These are phyloP conservation scores for Lenzites betulinus DNA, from an alignment of 768 basidiomycete genomes.

Conservation along the genomic window DNA sequence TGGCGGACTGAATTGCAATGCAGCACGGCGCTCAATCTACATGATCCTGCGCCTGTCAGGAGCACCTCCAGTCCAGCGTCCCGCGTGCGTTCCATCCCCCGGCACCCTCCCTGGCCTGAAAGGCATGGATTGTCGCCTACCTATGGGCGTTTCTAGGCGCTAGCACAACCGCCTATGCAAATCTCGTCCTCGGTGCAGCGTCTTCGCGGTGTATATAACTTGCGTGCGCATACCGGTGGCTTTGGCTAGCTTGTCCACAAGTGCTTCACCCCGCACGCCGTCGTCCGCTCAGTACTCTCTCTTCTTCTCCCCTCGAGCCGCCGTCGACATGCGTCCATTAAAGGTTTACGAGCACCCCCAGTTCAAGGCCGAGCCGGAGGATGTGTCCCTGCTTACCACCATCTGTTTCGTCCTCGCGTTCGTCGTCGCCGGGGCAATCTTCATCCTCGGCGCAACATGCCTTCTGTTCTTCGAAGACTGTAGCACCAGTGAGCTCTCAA, in stretches of 20 bases:
- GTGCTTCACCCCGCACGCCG: neutral
- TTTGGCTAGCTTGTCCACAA: neutral
- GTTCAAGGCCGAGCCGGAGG: slow-evolving; percentile 21
- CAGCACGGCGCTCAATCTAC: neutral
- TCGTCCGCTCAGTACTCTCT: neutral
- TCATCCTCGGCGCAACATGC: slow-evolving; percentile 27
- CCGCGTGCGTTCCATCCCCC: slow-evolving; percentile 1
- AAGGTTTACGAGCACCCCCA: slow-evolving; percentile 29
- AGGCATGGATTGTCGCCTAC: neutral
- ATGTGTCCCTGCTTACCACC: slow-evolving; percentile 30
- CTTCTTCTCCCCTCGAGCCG: neutral
- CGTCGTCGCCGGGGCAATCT: slow-evolving; percentile 24
- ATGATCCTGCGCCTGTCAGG: slow-evolving; percentile 3
- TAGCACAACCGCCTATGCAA: neutral
- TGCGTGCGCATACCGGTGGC: neutral
- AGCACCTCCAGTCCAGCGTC: neutral
- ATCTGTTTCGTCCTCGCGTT: slow-evolving; percentile 29
- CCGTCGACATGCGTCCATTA: slow-evolving; percentile 18
- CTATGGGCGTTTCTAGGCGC: neutral
- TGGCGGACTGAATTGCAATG: neutral
- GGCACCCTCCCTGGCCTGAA: neutral
- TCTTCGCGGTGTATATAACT: neutral
- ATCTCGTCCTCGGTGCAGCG: neutral
- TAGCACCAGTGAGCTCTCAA: slow-evolving; percentile 21
- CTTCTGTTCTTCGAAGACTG: slow-evolving; percentile 28